A percentile compares a stretch with the other conserved stretches of the same genome.
Conservation (phyloP, 2,329 filamentous ascomycete species). For the Trichoderma pleuroti region DNA sequence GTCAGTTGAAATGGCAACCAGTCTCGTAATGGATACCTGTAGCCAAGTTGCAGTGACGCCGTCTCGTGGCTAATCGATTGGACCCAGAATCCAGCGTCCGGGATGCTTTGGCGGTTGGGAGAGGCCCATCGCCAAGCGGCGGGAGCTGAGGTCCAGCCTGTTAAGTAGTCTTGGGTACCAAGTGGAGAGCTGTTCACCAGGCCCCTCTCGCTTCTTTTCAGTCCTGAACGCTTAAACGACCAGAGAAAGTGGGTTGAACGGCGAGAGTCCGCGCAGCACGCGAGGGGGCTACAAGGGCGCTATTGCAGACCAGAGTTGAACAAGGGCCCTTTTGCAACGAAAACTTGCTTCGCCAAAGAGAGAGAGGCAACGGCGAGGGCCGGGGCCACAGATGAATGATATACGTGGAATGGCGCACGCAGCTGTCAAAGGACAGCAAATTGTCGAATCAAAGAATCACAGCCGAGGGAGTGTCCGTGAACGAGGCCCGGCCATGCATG, state of each 20-base stretch:
- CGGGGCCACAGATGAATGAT: neutral
- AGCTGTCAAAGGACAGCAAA: neutral
- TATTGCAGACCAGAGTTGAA: neutral
- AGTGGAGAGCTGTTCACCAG: slow-evolving; percentile 7
- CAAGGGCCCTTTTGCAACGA: neutral
- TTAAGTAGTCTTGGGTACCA: neutral
- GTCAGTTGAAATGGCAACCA: neutral
- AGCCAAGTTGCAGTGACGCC: neutral
- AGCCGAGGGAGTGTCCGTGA: slow-evolving; percentile 12
- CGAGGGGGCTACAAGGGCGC: slow-evolving; percentile 6
- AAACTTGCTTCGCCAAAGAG: neutral
- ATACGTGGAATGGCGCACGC: neutral
- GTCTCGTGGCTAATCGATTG: slow-evolving; percentile 18
- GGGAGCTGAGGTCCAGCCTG: slow-evolving; percentile 2
- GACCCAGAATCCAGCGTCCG: slow-evolving; percentile 9
- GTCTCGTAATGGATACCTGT: slow-evolving; percentile 10
- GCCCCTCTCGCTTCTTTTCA: slow-evolving; percentile 7
- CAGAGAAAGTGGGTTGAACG: slow-evolving; percentile 2
- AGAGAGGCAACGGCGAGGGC: neutral
- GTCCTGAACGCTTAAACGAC: slow-evolving; percentile 13
- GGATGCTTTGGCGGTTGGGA: slow-evolving; percentile 14
- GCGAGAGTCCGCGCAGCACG: neutral
- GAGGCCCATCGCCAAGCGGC: slow-evolving; percentile 12
- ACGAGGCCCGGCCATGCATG: neutral
- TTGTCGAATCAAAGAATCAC: slow-evolving; percentile 13